phyloP scores from a whole-genome alignment of 305 asterid genomes.

The Caryopteris hybrid region DNA sequence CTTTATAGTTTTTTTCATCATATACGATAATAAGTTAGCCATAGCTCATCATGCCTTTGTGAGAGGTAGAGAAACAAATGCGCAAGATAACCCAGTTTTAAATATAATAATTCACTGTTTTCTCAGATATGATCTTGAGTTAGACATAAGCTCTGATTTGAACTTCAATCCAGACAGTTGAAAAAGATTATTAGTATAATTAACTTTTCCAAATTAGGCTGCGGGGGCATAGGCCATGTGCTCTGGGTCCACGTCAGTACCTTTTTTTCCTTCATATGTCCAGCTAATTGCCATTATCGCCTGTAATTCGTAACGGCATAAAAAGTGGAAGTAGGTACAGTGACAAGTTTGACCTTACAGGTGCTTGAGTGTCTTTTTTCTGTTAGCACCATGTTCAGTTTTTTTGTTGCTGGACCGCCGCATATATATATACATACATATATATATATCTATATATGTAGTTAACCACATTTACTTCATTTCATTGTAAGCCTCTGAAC shows the following conservation, averaged over 20 bases:
- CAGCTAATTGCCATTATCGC: background rate
- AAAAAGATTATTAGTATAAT: background rate
- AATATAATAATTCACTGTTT: background rate
- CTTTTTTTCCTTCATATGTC: background rate
- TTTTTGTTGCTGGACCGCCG: background rate
- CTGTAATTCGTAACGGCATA: background rate
- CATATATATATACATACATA: background rate
- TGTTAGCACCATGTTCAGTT: background rate
- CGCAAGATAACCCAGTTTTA: background rate
- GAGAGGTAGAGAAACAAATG: constrained; percentile 1
- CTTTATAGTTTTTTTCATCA: background rate
- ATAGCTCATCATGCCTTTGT: background rate
- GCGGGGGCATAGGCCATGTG: background rate
- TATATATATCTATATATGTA: background rate
- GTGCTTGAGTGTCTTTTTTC: background rate
- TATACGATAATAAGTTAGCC: background rate
- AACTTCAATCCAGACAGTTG: background rate
- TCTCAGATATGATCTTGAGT: too few species aligned
- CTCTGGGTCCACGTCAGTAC: background rate
- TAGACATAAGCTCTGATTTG: background rate
- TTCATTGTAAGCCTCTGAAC: background rate
- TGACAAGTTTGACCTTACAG: background rate
- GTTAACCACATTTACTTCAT: background rate
- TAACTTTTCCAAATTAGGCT: background rate
- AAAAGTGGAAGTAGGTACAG: background rate